These are phyloP conservation scores for Heliamphora pulchella DNA, from an alignment of 179 eudicot species.

Conservation along the genomic window DNA sequence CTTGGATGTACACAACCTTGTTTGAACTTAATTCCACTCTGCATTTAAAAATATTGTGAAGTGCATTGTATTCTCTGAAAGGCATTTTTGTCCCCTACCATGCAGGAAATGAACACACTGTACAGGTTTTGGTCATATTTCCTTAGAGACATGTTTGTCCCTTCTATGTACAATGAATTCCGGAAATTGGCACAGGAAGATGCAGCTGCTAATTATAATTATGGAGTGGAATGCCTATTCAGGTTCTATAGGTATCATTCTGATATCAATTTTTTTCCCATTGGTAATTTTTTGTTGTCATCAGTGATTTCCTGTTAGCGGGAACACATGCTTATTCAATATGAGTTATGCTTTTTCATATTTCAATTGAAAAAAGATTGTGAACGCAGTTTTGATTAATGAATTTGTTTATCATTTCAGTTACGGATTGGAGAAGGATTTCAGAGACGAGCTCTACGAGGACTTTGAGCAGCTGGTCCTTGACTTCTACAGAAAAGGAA, in stretches of 20 bases:
- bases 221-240: constrained; percentile 90
- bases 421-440: constrained; percentile 89
- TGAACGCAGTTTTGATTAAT: background rate
- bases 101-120: constrained; percentile 95
- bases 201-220: constrained; percentile 67
- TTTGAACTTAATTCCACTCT: background rate
- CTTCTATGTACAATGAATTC: constrained; percentile 82
- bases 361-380: background rate
- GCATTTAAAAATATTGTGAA: background rate
- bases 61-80: background rate
- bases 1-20: background rate
- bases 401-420: constrained; percentile 33
- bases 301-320: background rate
- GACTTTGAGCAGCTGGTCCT: constrained; percentile 78
- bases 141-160: constrained; percentile 61
- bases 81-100: background rate
- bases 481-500: constrained; percentile 61
- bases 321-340: background rate
- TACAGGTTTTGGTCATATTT: constrained; percentile 91
- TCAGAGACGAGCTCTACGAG: constrained; percentile 60
- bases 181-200: constrained; percentile 70
- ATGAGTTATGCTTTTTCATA: background rate
- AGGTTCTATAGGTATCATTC: constrained; percentile 72
- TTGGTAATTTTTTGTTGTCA: background rate
- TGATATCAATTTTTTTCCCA: background rate